Base-by-base conservation (phyloP, 1,284 basidiomycete species). In the Leccinum solheimii region DNA sequence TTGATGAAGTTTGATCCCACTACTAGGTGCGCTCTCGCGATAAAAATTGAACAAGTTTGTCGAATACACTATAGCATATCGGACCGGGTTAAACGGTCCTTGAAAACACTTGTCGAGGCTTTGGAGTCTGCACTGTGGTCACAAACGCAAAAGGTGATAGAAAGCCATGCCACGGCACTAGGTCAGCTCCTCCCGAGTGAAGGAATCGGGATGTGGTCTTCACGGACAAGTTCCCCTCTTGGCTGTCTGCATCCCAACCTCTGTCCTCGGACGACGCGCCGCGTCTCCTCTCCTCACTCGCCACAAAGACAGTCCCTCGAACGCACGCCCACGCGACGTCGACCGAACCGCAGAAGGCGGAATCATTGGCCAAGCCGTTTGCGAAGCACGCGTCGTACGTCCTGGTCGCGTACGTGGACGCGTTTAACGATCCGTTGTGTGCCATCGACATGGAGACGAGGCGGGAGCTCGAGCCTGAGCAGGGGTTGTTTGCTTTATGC, bases 301-400 rank as follows among this genome's bases (percentile, higher is more conserved):
- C 80, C 3, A 80, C 82, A 48, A 95, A 94, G 72, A 91, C 85
- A 7, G 75, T 86, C 51, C 76, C 84, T 49, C 81, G 83, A 57
- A 77, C 75, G 43, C 76, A 85, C 63, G 11, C 57, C 49, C 56
- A 66, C n/a, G 34, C 62, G 30, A 69, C 60, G 9, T 55, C 65
- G 14, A 70, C 70, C 0, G 81, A 85, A 32, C 58, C 69, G 2
- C 84, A 82, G 62, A 90, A 88, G 65, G 84, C 86, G 0, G 87
- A 90, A 70, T 90, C 90, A 0, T 79, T 96, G n/a, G 83, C 86
- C 0, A 86, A 87, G 57, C 86, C 94, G 5, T 90, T 97, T 70
- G 88, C 92, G 3, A 94, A 94, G 73, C 93, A 97, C 71, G 90
- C 91, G 1, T 84, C 86, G 0, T 89, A 88, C 68, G 83, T 95